phyloP scores from a whole-genome alignment of 164 flowering plant genomes.

The Vitis riparia region DNA sequence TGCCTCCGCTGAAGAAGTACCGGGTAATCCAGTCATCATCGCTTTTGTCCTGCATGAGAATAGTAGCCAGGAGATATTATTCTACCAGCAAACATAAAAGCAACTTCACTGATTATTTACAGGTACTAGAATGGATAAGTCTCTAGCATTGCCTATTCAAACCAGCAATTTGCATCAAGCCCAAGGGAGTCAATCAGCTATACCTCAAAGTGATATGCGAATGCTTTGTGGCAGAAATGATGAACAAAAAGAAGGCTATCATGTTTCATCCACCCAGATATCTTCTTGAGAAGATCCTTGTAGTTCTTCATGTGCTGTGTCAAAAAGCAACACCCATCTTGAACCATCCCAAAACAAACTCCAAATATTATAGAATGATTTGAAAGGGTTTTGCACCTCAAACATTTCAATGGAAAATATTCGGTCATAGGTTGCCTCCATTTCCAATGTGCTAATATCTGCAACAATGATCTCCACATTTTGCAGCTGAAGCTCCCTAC shows the following conservation, averaged over 20 bases:
- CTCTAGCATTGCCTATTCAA: neutral
- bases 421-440: constrained; percentile 80
- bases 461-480: constrained; percentile 84
- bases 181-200: neutral
- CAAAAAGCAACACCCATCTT: neutral
- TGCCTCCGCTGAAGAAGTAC: constrained; percentile 86
- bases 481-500: constrained; percentile 60
- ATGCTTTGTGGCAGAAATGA: constrained; percentile 86
- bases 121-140: neutral
- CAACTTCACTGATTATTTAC: neutral
- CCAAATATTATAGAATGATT: no score
- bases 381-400: constrained; percentile 51
- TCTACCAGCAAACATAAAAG: neutral
- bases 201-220: constrained; percentile 97
- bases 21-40: constrained; percentile 95
- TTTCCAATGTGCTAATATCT: constrained; percentile 83
- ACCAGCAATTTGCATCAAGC: neutral
- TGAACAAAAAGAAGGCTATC: constrained; percentile 82
- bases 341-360: neutral
- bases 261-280: constrained; percentile 85
- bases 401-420: constrained; percentile 93
- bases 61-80: neutral
- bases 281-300: constrained; percentile 80
- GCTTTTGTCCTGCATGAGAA: constrained; percentile 47
- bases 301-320: constrained; percentile 96